phyloP scores from a whole-genome alignment of 305 asterid species.

The Rubia peregrina region DNA sequence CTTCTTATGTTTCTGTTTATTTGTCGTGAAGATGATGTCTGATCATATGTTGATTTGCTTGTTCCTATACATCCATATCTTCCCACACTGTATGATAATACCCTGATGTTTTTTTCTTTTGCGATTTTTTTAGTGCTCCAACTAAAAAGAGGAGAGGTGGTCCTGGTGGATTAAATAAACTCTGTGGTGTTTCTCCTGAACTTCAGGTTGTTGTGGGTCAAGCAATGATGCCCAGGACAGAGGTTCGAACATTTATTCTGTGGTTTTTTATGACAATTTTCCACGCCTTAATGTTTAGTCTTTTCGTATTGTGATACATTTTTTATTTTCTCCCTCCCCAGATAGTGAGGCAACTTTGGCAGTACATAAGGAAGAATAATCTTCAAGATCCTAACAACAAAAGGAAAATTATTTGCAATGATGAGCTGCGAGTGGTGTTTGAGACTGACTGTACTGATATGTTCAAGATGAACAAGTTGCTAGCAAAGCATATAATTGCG shows the following conservation, averaged over 20 bases:
- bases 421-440: constrained; percentile 63
- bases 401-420: constrained; percentile 76
- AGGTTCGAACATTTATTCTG: constrained; percentile 39
- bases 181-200: constrained; percentile 79
- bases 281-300: neutral
- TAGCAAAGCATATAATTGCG: constrained; percentile 61
- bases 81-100: too few relatives aligned
- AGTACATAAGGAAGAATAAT: constrained; percentile 69
- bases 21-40: too few relatives aligned
- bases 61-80: too few relatives aligned
- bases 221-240: constrained; percentile 70
- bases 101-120: too few relatives aligned
- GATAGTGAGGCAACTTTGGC: constrained; percentile 84
- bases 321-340: constrained; percentile 15
- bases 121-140: constrained; percentile 41
- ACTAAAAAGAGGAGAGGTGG: constrained; percentile 72
- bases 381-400: constrained; percentile 77
- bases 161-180: constrained; percentile 73
- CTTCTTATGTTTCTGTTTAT: neutral
- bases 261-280: neutral
- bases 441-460: constrained; percentile 73
- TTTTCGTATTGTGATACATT: constrained; percentile 3
- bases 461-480: constrained; percentile 81
- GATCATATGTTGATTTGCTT: neutral
- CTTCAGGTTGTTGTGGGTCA: constrained; percentile 75